Evolutionary conservation across 345 rosid genomes (phyloP).

Genomic region (Syzygium jambos): DNA sequence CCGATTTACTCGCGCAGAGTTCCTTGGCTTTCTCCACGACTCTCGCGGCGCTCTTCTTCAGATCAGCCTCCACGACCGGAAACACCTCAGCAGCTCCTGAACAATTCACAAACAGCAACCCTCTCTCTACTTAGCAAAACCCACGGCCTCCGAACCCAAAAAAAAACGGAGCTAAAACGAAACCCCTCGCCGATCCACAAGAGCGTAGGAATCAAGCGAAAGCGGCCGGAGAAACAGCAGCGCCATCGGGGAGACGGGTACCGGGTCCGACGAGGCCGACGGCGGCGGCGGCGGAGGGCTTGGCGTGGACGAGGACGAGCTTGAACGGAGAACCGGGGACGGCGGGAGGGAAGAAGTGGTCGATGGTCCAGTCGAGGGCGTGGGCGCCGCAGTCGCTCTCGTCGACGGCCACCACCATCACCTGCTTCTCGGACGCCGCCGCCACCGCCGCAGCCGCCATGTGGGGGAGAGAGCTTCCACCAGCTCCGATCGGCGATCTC

Average conservation of each 20-base stretch:
- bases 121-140: neutral
- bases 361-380: constrained; percentile 48
- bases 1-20: constrained; percentile 48
- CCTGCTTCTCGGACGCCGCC: constrained; percentile 13
- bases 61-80: constrained; percentile 54
- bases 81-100: constrained; percentile 68
- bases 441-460: too few relatives aligned
- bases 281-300: constrained; percentile 19
- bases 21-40: constrained; percentile 60
- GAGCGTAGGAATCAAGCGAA: neutral
- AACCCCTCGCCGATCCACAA: neutral
- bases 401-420: constrained; percentile 42
- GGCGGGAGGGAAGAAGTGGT: constrained; percentile 35
- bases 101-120: neutral
- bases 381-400: constrained; percentile 37
- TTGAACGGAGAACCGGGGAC: constrained; percentile 23
- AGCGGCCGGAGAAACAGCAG: neutral
- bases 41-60: constrained; percentile 57
- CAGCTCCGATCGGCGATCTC: too few relatives aligned
- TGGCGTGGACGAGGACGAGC: constrained; percentile 44
- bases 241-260: neutral
- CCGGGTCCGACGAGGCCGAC: constrained; percentile 36
- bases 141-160: neutral
- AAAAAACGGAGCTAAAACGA: too few relatives aligned
- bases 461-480: too few relatives aligned